Percentiles rank a stretch among this genome's conserved stretches.
These are phyloP conservation scores for Capsicum pubescens DNA, from an alignment of 257 asterid species.

Conservation along the genomic window DNA sequence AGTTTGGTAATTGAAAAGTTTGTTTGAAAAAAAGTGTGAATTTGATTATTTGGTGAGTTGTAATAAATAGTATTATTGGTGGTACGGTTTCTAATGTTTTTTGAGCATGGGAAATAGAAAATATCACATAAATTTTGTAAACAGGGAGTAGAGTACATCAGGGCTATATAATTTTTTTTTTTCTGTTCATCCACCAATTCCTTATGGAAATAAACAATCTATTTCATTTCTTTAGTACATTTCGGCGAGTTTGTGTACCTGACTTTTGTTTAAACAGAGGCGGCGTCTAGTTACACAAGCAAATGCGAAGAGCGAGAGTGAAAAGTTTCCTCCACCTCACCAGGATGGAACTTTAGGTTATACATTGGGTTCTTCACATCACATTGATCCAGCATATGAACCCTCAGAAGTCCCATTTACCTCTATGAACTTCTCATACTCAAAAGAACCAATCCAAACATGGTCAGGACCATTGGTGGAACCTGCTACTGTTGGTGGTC, in stretches of 20 bases:
- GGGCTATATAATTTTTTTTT: background rate
- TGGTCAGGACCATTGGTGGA: slow-evolving; percentile 90
- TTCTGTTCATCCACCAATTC: background rate
- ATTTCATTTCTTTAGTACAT: background rate
- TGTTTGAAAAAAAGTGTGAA: slow-evolving; percentile 1
- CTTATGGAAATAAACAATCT: background rate
- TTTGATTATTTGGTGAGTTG: background rate
- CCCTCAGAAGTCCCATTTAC: slow-evolving; percentile 77
- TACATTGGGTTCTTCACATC: slow-evolving; percentile 63
- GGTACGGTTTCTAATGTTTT: background rate
- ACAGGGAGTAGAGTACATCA: background rate
- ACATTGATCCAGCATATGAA: slow-evolving; percentile 59
- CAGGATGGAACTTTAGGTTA: slow-evolving; percentile 81
- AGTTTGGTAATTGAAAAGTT: background rate
- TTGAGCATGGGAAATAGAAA: background rate
- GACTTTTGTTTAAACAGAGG: slow-evolving; percentile 50
- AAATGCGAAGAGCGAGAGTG: slow-evolving; percentile 88
- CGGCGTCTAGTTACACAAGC: slow-evolving; percentile 75
- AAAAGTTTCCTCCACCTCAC: slow-evolving; percentile 91
- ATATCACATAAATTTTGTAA: background rate
- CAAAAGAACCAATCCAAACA: slow-evolving; percentile 78
- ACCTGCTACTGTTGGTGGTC: slow-evolving; percentile 49
- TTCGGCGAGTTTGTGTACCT: background rate
- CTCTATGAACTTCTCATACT: slow-evolving; percentile 69
- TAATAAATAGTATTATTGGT: slow-evolving; percentile 8